Conservation (phyloP, 2,329 filamentous ascomycete genomes). For the Lanzia echinophila region DNA sequence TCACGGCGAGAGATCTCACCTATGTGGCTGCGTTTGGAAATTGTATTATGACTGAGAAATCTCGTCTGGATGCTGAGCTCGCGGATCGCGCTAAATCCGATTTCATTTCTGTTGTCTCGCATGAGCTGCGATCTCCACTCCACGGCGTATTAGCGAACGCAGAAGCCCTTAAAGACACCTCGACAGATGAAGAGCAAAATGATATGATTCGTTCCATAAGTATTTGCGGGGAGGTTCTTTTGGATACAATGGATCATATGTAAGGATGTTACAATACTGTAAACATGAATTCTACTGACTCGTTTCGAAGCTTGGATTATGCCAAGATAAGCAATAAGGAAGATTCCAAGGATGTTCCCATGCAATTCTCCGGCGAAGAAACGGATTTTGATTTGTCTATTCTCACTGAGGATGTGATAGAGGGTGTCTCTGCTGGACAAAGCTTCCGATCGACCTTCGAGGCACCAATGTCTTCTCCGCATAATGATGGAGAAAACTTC, state of each 20-base stretch:
- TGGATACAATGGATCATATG: slow-evolving; percentile 46
- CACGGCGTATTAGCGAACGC: slow-evolving; percentile 50
- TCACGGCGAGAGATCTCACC: slow-evolving; percentile 40
- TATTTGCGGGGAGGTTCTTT: slow-evolving; percentile 42
- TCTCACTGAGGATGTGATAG: slow-evolving; percentile 22
- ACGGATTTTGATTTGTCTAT: slow-evolving; percentile 16
- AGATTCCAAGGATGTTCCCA: not conserved
- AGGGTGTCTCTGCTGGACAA: slow-evolving; percentile 21
- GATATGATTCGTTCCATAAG: slow-evolving; percentile 42
- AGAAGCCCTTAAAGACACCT: slow-evolving; percentile 44
- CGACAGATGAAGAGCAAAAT: slow-evolving; percentile 37
- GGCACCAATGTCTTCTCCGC: not conserved
- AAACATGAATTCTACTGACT: not conserved
- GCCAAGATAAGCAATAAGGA: slow-evolving; percentile 16
- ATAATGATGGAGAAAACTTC: not conserved
- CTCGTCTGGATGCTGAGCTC: slow-evolving; percentile 38
- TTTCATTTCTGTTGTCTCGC: slow-evolving; percentile 52
- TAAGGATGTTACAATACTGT: slow-evolving; percentile 28
- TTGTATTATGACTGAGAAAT: slow-evolving; percentile 51
- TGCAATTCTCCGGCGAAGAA: not conserved
- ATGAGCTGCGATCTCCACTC: slow-evolving; percentile 54
- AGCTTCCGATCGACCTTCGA: slow-evolving; percentile 10
- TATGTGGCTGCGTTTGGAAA: slow-evolving; percentile 45
- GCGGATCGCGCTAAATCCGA: slow-evolving; percentile 42
- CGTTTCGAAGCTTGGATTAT: slow-evolving; percentile 32